phyloP scores from a whole-genome alignment of 768 basidiomycete species.

The Phaffia tasmanica region DNA sequence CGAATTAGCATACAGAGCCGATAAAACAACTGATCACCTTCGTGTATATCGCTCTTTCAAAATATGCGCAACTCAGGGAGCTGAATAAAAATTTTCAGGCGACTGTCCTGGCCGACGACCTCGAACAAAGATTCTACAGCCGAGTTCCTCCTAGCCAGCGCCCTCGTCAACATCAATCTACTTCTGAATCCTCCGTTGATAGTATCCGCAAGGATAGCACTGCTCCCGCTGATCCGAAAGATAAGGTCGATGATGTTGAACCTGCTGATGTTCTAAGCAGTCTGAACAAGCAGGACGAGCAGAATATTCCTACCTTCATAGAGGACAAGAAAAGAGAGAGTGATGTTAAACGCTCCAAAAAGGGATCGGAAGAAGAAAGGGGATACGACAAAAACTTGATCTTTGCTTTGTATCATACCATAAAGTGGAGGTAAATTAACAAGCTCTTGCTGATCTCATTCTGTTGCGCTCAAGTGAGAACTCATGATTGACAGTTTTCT shows the following conservation, averaged over 20 bases:
- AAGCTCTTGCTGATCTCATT: not conserved
- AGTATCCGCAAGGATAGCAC: not conserved
- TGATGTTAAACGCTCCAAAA: too few species aligned
- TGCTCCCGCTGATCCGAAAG: not conserved
- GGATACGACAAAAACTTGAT: constrained; percentile 47
- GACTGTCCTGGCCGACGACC: constrained; percentile 38
- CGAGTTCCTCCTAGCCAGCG: constrained; percentile 48
- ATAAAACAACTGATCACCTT: not conserved
- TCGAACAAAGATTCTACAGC: constrained; percentile 46
- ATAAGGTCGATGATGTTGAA: not conserved
- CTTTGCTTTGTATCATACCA: constrained; percentile 44
- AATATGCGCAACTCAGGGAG: constrained; percentile 46
- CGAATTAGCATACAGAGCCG: not conserved
- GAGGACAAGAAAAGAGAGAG: too few species aligned
- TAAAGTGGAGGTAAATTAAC: constrained; percentile 41
- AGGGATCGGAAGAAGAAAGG: constrained; percentile 7
- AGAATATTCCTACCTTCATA: too few species aligned
- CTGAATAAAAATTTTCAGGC: constrained; percentile 42
- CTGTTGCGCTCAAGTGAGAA: not conserved
- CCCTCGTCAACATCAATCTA: constrained; percentile 28
- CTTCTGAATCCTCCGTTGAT: constrained; percentile 26
- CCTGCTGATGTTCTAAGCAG: not conserved
- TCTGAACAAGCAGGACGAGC: not conserved
- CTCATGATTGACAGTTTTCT: not conserved
- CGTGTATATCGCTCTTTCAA: not conserved